These are phyloP conservation scores for Tetracladium maxilliforme DNA, from an alignment of 2,329 filamentous ascomycete species.

Conservation along the genomic window DNA sequence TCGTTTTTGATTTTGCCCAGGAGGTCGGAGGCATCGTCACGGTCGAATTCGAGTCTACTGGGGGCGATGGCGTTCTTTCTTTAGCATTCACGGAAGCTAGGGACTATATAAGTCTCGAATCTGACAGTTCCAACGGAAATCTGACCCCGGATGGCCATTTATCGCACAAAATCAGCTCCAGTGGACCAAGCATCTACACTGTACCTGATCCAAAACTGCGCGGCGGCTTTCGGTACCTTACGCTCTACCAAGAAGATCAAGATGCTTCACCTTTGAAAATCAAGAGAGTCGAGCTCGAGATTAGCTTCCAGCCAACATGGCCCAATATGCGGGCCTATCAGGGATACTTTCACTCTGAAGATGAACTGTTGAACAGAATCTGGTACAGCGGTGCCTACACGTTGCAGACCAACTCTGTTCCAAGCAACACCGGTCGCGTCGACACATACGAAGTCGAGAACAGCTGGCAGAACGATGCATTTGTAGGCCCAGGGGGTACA, in stretches of 20 bases:
- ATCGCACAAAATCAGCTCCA: constrained; percentile 21
- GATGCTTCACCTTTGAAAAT: no score
- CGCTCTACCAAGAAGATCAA: no score
- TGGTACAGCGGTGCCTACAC: constrained; percentile 33
- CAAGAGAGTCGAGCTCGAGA: no score
- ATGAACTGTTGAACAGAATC: constrained; percentile 34
- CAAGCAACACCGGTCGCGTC: no score
- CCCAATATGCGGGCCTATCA: constrained; percentile 32
- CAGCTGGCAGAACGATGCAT: constrained; percentile 7
- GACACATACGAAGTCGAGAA: no score
- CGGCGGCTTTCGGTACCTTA: constrained; percentile 38
- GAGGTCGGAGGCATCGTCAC: constrained; percentile 41
- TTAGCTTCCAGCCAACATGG: constrained; percentile 25
- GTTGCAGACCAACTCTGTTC: not conserved
- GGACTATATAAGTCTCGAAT: constrained; percentile 28
- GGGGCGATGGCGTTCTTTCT: constrained; percentile 20
- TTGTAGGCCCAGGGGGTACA: constrained; percentile 6
- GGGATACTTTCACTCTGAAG: constrained; percentile 35
- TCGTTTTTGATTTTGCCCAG: constrained; percentile 42
- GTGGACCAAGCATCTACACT: constrained; percentile 19
- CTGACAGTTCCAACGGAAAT: constrained; percentile 30
- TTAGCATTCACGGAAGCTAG: constrained; percentile 31
- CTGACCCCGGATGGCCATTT: constrained; percentile 29
- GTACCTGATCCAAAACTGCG: constrained; percentile 28
- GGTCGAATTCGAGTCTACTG: constrained; percentile 29